Conservation (phyloP, 352 stramenopile genomes). For the Phytophthora idaei region DNA sequence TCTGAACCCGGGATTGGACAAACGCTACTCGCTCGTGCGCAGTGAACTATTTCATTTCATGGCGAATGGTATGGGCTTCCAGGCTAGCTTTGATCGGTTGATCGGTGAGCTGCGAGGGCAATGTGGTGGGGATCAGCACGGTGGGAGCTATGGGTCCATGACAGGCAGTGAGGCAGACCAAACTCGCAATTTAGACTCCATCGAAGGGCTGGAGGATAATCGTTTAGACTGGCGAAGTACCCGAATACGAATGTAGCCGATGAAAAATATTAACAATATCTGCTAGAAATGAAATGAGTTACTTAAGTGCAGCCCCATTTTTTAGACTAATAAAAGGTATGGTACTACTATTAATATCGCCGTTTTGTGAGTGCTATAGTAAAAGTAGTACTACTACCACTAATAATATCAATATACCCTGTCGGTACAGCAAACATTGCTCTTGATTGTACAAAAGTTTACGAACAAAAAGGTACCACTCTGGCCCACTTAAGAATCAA, state of each 20-base stretch:
- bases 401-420: too few relatives aligned
- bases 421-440: too few relatives aligned
- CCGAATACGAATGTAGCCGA: constrained; percentile 26
- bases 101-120: constrained; percentile 1
- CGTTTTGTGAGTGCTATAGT: too few relatives aligned
- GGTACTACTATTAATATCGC: too few relatives aligned
- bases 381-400: too few relatives aligned
- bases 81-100: constrained; percentile 44
- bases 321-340: too few relatives aligned
- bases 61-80: constrained; percentile 52
- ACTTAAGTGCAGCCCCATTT: too few relatives aligned
- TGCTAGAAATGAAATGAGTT: too few relatives aligned
- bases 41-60: constrained; percentile 80
- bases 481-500: too few relatives aligned
- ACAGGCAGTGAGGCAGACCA: constrained; percentile 19
- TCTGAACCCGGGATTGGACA: constrained; percentile 62
- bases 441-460: too few relatives aligned
- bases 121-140: constrained; percentile 4
- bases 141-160: constrained; percentile 2
- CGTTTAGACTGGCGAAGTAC: constrained; percentile 16
- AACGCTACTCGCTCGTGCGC: constrained; percentile 70
- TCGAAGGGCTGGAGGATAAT: constrained; percentile 22
- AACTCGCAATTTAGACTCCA: constrained; percentile 17
- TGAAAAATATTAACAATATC: background rate
- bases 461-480: too few relatives aligned